A percentile compares a stretch with the other conserved stretches of the same genome.
These are phyloP conservation scores for Quercus tomentella DNA, from an alignment of 331 rosid genomes.

Conservation along the genomic window DNA sequence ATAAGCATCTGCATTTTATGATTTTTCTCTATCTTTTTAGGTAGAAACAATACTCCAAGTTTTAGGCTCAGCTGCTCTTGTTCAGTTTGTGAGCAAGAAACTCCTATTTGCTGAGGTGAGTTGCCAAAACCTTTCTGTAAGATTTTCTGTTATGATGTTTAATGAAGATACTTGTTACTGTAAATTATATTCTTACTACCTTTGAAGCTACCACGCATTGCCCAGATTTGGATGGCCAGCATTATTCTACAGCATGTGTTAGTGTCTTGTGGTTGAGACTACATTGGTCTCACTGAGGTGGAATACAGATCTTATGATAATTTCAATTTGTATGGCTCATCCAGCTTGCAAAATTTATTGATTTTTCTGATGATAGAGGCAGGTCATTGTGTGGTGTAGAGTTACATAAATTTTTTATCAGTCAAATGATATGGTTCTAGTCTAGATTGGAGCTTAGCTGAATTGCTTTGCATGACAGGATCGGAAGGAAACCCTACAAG, in stretches of 20 bases:
- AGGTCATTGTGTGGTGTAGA: background rate
- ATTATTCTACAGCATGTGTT: background rate
- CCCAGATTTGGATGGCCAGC: background rate
- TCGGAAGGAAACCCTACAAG: slow-evolving; percentile 64
- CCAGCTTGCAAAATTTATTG: background rate
- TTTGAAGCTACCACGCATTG: background rate
- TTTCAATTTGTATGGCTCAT: background rate
- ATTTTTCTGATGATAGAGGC: background rate
- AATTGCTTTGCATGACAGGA: slow-evolving; percentile 47
- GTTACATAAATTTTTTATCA: background rate
- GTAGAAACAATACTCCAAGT: slow-evolving; percentile 85
- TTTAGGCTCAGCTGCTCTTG: slow-evolving; percentile 80
- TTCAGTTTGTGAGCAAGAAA: slow-evolving; percentile 82
- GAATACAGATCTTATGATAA: background rate
- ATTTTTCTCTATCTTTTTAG: slow-evolving; percentile 31
- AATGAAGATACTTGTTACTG: background rate
- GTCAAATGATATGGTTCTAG: background rate
- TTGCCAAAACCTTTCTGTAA: background rate
- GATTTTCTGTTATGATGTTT: background rate
- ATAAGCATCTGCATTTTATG: slow-evolving; percentile 7
- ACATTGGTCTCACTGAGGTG: background rate
- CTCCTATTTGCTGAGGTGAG: slow-evolving; percentile 86
- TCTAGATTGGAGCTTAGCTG: background rate
- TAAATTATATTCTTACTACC: background rate
- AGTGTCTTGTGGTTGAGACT: background rate